phyloP scores from a whole-genome alignment of 108 stramenopile species.

The Chaetoceros muelleri region DNA sequence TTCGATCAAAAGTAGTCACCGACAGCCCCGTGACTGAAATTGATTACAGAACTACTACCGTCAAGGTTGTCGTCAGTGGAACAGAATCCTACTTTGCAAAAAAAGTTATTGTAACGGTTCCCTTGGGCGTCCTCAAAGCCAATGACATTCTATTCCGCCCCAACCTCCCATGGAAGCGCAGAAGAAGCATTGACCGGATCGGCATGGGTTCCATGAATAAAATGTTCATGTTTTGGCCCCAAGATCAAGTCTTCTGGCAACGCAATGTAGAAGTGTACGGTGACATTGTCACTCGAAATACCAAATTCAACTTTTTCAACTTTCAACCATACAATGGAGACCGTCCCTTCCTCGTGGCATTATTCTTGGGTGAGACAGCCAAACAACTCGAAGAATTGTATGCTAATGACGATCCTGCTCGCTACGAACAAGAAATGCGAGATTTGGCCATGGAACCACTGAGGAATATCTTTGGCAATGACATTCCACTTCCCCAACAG shows the following conservation, averaged over 20 bases:
- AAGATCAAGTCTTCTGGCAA: not conserved
- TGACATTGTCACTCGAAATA: not conserved
- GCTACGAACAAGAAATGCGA: not conserved
- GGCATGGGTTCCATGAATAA: slow-evolving; percentile 25
- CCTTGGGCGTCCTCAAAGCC: slow-evolving; percentile 16
- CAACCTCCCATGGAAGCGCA: not conserved
- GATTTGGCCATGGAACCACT: not conserved
- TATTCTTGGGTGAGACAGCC: not conserved
- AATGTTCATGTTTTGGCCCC: slow-evolving; percentile 2
- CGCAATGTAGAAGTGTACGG: not conserved
- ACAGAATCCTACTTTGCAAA: not conserved
- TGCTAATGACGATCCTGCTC: not conserved
- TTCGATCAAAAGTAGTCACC: not conserved
- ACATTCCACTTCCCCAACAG: not conserved
- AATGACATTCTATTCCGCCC: slow-evolving; percentile 9
- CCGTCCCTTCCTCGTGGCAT: not conserved
- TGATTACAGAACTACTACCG: not conserved
- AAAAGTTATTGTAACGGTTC: slow-evolving; percentile 3
- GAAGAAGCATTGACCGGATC: slow-evolving; percentile 9
- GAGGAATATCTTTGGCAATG: not conserved
- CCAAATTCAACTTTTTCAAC: not conserved
- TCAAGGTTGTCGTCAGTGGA: not conserved
- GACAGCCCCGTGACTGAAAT: not conserved
- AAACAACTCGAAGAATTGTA: not conserved
- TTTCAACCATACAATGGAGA: not conserved